Base-by-base conservation (phyloP, 306 rosid genomes). In the Vachellia collinsii region DNA sequence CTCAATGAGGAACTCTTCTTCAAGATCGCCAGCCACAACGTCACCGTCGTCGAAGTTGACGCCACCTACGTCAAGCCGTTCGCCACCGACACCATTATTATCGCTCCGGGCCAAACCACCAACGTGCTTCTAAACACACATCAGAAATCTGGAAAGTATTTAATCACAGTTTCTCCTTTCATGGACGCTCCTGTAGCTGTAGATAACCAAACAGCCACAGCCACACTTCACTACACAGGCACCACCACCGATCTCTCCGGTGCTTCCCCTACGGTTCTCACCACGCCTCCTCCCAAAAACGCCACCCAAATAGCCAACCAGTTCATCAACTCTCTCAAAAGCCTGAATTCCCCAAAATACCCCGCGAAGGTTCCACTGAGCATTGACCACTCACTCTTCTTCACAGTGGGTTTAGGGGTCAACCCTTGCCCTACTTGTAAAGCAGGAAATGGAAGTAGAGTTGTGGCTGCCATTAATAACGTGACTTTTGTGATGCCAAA, bases 1-100 rank as follows among this genome's bases (percentile, higher is more conserved):
- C 98, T 94, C 95, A 94, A 94, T 89, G 97, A 92, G 3, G 98
- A 94, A 73, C 94, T 94, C 12, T 94, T 94, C 86, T 94, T 94
- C 96, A 92, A 94, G 76, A 92, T 94, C 72, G 97, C 98, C 0
- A 96, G 96, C 43, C 98, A 94, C 70, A 84, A 77, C 1, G 88
- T 94, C 53, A 92, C 91, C 0, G 79, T 94, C 3, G 98, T 94
- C 7, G 98, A 94, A 83, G 97, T 92, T 4, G 97, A 94, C 72
- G 98, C 98, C 23, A 83, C 92, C 51, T 94, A 94, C 58, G 89
- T 87, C 8, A 94, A 94, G 70, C 97, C 97, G 16, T 91, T 94
- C 85, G 20, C 80, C 58, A 88, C 79, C n/a, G 96, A 92, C 79
- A 87, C 95, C 50, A 87, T 92, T 20, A 34, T 92, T 11, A 89